Evolutionary conservation across 176 grass and related monocot genomes (phyloP), one percentile per base, ranked within the genome.

Genomic region (Bolboschoenus planiculmis): DNA sequence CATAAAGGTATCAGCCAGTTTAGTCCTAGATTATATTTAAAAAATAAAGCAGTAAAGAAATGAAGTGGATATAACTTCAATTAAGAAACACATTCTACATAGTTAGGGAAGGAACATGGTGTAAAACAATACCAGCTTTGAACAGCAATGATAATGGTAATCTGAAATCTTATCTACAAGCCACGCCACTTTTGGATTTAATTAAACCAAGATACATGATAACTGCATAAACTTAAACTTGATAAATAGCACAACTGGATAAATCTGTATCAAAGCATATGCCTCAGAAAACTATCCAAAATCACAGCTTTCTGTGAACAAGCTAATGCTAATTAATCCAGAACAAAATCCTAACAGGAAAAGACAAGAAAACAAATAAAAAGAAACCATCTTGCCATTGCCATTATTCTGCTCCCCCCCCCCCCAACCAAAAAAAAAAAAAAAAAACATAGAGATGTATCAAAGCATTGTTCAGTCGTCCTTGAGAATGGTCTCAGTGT

Each of bases 401-500:
- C 1, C 3, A 64, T 64, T 33, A 34, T 64, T 55, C 43, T 4
- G 74, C 40, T 34, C 33, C 3, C 27, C 56, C 56, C 10, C n/a
- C n/a, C n/a, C n/a, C n/a, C n/a, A n/a, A n/a, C n/a, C n/a, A n/a
- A n/a, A n/a, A 7, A 44, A 44, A 44, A 44, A 44, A 7, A 7
- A 7, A 56, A 58, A 58, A 26, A 58, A 7, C 20, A 58, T 5
- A 7, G 42, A 54, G 14, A 16, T 10, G 35, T n/a, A 81, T 27
- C 4, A 68, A 31, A 48, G 42, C 37, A 71, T 21, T 67, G 58
- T 54, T 44, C 66, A 89, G 30, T 93, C 84, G 61, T 97, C 94
- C 39, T 87, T 81, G 46, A 92, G 78, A 87, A 94, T 67, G 39
- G 37, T 83, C 74, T 97, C 90, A 31, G 36, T 26, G 47, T 83